Percentiles rank a stretch among this genome's conserved stretches.
phyloP scores from a whole-genome alignment of 495 filamentous ascomycete genomes.

The Clohesyomyces aquaticus region DNA sequence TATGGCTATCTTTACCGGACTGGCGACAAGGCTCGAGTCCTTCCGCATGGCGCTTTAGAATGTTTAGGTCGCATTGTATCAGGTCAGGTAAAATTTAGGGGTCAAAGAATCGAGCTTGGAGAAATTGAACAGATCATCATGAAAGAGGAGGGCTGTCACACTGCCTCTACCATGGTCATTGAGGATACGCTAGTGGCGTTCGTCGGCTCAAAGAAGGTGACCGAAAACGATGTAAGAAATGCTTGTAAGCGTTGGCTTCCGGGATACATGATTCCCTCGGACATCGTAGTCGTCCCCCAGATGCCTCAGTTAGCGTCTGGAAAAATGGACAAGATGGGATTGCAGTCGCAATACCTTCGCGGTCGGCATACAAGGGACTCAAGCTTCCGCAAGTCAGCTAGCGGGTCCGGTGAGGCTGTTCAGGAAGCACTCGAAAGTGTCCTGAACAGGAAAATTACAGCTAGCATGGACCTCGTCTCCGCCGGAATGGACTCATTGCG shows the following conservation, averaged over 20 bases:
- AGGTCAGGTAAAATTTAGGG: slow-evolving; percentile 81
- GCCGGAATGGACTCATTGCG: slow-evolving; percentile 72
- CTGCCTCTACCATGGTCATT: slow-evolving; percentile 64
- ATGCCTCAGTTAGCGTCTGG: slow-evolving; percentile 77
- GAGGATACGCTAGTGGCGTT: slow-evolving; percentile 67
- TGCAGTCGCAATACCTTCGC: slow-evolving; percentile 60
- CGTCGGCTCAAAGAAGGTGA: slow-evolving; percentile 44
- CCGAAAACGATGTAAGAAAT: slow-evolving; percentile 52
- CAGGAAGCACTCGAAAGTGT: slow-evolving; percentile 54
- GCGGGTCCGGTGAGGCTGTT: slow-evolving; percentile 46
- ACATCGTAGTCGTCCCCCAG: slow-evolving; percentile 61
- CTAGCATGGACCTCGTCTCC: slow-evolving; percentile 53
- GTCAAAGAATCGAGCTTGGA: slow-evolving; percentile 80
- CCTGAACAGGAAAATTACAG: slow-evolving; percentile 51
- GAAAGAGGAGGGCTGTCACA: slow-evolving; percentile 55
- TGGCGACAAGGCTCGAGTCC: slow-evolving; percentile 76
- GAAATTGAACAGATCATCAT: slow-evolving; percentile 75
- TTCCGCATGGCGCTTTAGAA: slow-evolving; percentile 70
- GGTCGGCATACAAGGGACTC: slow-evolving; percentile 16
- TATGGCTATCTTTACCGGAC: slow-evolving; percentile 74
- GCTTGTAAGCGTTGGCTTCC: slow-evolving; percentile 74
- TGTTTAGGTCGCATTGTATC: slow-evolving; percentile 78
- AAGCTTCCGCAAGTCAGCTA: slow-evolving; percentile 38
- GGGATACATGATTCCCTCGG: slow-evolving; percentile 73
- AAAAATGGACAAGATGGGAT: slow-evolving; percentile 69